Conservation (phyloP, 2,329 filamentous ascomycete genomes). For the Stagonosporopsis chrysanthemi region DNA sequence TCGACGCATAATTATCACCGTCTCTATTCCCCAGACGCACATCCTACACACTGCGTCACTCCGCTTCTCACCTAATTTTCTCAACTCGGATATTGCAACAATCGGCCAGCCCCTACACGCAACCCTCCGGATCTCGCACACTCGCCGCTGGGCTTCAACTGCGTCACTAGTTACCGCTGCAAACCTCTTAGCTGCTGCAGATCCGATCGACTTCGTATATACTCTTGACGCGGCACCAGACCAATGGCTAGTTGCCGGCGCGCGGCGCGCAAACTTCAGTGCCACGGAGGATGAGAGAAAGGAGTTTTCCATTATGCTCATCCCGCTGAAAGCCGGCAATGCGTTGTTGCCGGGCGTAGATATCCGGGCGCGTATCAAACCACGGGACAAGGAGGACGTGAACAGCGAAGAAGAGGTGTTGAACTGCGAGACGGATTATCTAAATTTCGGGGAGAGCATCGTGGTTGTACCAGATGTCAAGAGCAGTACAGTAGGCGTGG, state of each 20-base stretch:
- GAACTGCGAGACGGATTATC: conserved; percentile 79
- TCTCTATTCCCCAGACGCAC: conserved; percentile 84
- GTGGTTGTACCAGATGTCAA: conserved; percentile 74
- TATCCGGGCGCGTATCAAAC: conserved; percentile 67
- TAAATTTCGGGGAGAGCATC: conserved; percentile 79
- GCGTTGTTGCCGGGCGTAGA: conserved; percentile 81
- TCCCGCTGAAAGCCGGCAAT: conserved; percentile 80
- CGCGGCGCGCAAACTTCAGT: conserved; percentile 78
- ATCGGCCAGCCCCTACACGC: conserved; percentile 72
- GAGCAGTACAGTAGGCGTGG: conserved; percentile 64
- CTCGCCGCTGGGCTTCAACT: conserved; percentile 59
- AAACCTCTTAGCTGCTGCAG: conserved; percentile 40
- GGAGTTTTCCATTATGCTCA: conserved; percentile 73
- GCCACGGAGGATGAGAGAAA: conserved; percentile 56
- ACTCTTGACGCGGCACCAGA: conserved; percentile 78
- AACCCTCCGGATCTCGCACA: conserved; percentile 65
- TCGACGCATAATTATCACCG: conserved; percentile 81
- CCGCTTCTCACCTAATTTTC: conserved; percentile 54
- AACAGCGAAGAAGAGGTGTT: conserved; percentile 38
- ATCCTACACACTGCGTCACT: conserved; percentile 83
- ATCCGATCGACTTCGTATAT: conserved; percentile 78
- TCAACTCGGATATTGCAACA: conserved; percentile 54
- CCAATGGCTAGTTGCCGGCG: conserved; percentile 84
- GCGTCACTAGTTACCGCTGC: conserved; percentile 33
- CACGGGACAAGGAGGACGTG: conserved; percentile 37